Conservation (phyloP, 2,329 filamentous ascomycete species). For the Apiospora kogelbergensis region DNA sequence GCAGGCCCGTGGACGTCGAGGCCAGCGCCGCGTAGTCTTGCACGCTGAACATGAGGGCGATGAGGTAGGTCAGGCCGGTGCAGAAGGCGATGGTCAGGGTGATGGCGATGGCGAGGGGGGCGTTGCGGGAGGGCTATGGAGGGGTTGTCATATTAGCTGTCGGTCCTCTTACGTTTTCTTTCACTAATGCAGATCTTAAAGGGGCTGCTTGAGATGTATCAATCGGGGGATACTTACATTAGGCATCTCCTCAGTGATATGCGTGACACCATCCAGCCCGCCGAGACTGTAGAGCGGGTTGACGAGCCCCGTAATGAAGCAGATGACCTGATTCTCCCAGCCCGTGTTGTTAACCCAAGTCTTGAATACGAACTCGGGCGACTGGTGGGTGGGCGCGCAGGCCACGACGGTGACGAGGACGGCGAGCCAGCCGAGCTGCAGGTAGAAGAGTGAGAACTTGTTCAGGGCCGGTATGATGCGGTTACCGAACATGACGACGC, state of each 20-base stretch:
- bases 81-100: constrained; percentile 50
- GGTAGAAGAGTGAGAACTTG: constrained; percentile 44
- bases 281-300: constrained; percentile 48
- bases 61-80: constrained; percentile 48
- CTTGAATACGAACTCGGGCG: constrained; percentile 48
- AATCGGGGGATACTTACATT: background rate
- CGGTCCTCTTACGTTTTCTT: too few species aligned
- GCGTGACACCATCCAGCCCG: constrained; percentile 47
- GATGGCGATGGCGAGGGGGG: constrained; percentile 39
- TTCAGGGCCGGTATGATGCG: constrained; percentile 35
- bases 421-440: constrained; percentile 45
- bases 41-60: constrained; percentile 52
- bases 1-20: constrained; percentile 37
- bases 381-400: constrained; percentile 43
- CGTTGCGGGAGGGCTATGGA: constrained; percentile 26
- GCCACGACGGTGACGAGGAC: constrained; percentile 49
- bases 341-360: constrained; percentile 56
- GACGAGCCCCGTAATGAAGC: constrained; percentile 50
- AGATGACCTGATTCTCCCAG: constrained; percentile 48
- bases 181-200: too few species aligned
- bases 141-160: too few species aligned
- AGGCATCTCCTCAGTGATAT: constrained; percentile 36
- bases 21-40: constrained; percentile 45
- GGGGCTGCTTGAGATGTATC: background rate
- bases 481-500: constrained; percentile 44